Conservation (phyloP, 2,329 filamentous ascomycete genomes). For the Bretziella fagacearum region DNA sequence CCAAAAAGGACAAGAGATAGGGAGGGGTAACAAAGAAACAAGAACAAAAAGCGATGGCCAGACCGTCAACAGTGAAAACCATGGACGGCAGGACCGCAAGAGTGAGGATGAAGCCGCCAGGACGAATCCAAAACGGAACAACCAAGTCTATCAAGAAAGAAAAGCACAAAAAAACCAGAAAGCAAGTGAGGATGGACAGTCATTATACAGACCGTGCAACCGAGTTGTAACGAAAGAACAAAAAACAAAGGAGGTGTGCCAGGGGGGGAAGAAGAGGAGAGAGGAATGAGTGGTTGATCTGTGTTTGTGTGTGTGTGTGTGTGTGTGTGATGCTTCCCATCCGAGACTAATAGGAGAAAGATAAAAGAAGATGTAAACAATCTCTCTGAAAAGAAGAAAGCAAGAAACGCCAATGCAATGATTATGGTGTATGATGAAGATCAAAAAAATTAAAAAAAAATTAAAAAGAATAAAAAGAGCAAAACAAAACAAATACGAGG, state of each 20-base stretch:
- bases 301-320: not conserved
- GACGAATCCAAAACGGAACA: not conserved
- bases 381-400: not conserved
- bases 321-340: not conserved
- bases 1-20: not conserved
- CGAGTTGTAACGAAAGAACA: constrained; percentile 4
- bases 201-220: constrained; percentile 7
- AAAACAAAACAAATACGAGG: not conserved
- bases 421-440: not conserved
- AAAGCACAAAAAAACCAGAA: not conserved
- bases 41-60: not conserved
- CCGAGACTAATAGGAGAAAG: constrained; percentile 1
- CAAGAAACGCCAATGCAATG: constrained; percentile 10
- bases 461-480: not conserved
- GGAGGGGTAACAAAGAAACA: not conserved
- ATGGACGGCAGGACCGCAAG: not conserved
- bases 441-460: not conserved
- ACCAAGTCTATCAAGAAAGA: not conserved
- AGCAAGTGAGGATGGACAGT: constrained; percentile 6
- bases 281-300: not conserved
- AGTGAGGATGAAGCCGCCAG: not conserved
- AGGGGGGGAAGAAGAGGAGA: not conserved
- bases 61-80: not conserved
- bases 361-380: not conserved
- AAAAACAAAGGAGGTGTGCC: not conserved